Conservation (phyloP, 495 filamentous ascomycete genomes). For the Penicillium dipodomyicola region DNA sequence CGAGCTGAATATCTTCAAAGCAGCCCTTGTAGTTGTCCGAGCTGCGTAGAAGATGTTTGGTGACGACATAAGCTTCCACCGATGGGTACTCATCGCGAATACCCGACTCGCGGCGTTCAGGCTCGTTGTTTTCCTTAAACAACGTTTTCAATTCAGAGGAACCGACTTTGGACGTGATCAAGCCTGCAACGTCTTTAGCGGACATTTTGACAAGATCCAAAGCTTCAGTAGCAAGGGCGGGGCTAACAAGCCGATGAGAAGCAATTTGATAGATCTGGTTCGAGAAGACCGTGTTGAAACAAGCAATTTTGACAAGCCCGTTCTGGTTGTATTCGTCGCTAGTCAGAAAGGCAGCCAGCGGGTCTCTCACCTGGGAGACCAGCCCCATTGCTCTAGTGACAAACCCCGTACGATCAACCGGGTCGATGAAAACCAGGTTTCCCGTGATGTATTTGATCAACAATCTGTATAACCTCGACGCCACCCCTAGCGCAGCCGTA, state of each 20-base stretch:
- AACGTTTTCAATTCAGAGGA: constrained; percentile 54
- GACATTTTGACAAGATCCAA: constrained; percentile 30
- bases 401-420: constrained; percentile 44
- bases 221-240: constrained; percentile 22
- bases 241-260: constrained; percentile 36
- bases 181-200: constrained; percentile 38
- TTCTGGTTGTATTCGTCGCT: constrained; percentile 19
- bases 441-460: constrained; percentile 50
- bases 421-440: constrained; percentile 52
- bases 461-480: constrained; percentile 28
- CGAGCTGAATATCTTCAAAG: constrained; percentile 55
- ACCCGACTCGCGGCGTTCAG: constrained; percentile 58
- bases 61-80: constrained; percentile 65
- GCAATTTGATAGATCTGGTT: constrained; percentile 45
- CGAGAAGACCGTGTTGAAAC: constrained; percentile 38
- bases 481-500: constrained; percentile 2
- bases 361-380: constrained; percentile 28
- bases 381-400: constrained; percentile 34
- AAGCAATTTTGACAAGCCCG: constrained; percentile 26
- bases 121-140: constrained; percentile 59
- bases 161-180: constrained; percentile 38
- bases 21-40: constrained; percentile 30
- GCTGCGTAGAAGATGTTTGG: constrained; percentile 56
- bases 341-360: constrained; percentile 25
- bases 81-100: constrained; percentile 57